A percentile compares a stretch with the other conserved stretches of the same genome.
These are phyloP conservation scores for Pichia paraexigua DNA, from an alignment of 805 yeast genomes.

Conservation along the genomic window DNA sequence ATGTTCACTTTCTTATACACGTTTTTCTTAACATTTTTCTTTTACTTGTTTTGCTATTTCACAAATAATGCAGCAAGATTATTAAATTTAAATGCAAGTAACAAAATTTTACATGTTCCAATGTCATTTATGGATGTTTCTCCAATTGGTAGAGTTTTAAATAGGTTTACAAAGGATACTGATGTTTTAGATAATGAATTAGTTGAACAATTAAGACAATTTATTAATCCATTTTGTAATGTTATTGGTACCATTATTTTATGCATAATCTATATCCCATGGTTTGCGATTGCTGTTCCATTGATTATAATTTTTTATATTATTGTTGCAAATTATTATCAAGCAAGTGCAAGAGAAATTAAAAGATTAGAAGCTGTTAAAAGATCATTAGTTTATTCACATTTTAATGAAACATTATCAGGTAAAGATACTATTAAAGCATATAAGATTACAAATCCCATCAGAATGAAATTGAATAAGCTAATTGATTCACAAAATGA, in stretches of 20 bases:
- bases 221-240: conserved; percentile 44
- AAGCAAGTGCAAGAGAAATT: conserved; percentile 66
- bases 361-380: conserved; percentile 69
- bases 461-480: conserved; percentile 36
- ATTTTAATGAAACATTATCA: conserved; percentile 59
- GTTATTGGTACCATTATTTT: conserved; percentile 58
- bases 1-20: conserved; percentile 47
- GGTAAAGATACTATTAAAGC: conserved; percentile 64
- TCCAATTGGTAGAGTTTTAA: conserved; percentile 80
- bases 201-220: conserved; percentile 58
- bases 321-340: conserved; percentile 47
- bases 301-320: conserved; percentile 40
- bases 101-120: conserved; percentile 62
- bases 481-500: conserved; percentile 59
- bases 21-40: conserved; percentile 34
- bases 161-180: conserved; percentile 82
- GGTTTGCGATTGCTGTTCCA: conserved; percentile 64
- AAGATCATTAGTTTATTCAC: conserved; percentile 62
- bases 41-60: conserved; percentile 39
- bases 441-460: conserved; percentile 36
- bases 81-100: conserved; percentile 45
- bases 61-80: conserved; percentile 45
- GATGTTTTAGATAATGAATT: conserved; percentile 78
- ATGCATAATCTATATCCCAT: conserved; percentile 65
- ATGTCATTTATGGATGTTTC: conserved; percentile 80